Evolutionary conservation across 2,329 filamentous ascomycete genomes (phyloP), one percentile per base, ranked within the genome.

Genomic region (Aspergillus thermomutatus): DNA sequence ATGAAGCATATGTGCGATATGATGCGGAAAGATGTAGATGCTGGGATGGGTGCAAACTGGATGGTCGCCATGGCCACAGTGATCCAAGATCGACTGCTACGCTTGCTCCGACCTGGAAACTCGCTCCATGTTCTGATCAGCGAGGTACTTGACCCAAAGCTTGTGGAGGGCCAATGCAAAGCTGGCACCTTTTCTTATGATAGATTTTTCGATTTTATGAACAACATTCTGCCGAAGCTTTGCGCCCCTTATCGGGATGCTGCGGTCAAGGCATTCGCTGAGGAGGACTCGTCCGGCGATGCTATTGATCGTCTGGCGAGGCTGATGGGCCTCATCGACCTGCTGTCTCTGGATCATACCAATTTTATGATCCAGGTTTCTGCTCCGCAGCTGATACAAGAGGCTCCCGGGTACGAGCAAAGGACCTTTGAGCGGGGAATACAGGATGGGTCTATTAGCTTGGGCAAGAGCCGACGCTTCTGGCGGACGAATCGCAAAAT

Each of bases 11-110:
- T 86, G 61, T 87, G 83, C 65, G 79, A 80, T 50, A 79, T 77
- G 63, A 86, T 86, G 83, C 81, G 80, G 58, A 75, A 68, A 55
- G 83, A 82, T 54, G 83, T 85, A 50, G 81, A 82, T 60, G 75
- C 79, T 27, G 83, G 82, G 19, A 75, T 82, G 52, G 81, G 81
- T 19, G 78, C 80, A 3, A 71, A 78, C 19, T 88, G 85, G 85
- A 87, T 83, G 17, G 78, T 84, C 23, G 82, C 83, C n/a, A 86
- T 87, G 77, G 85, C 84, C n/a, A 82, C 86, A 48, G 84, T 87
- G 59, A 82, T 88, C 47, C 80, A 83, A 49, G 80, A 81, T 51
- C 86, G 86, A 63, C 74, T 88, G 25, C 69, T 87, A 41, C 80
- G 82, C 27, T 79, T 86, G 57, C 70, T 87, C 52, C 83, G 80